A percentile compares a stretch with the other conserved stretches of the same genome.
These are phyloP conservation scores for Funneliformis geosporum DNA, from an alignment of 192 early-diverging fungal genomes.

Conservation along the genomic window DNA sequence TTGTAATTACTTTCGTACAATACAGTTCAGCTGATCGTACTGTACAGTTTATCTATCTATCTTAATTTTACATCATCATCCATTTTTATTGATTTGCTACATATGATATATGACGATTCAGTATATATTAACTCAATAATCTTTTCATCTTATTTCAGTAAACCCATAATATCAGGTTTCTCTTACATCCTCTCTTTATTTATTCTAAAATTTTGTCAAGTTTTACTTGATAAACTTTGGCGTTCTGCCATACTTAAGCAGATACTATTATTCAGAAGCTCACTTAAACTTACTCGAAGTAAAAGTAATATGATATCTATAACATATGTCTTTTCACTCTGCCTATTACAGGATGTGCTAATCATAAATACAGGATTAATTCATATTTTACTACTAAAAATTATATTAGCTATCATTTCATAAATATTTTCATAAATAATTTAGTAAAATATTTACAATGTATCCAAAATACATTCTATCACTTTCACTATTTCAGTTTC, in stretches of 20 bases:
- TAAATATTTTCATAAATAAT: neutral
- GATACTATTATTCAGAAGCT: neutral
- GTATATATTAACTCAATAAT: slow-evolving; percentile 21
- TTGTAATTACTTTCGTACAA: no score
- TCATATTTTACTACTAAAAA: neutral
- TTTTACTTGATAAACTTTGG: neutral
- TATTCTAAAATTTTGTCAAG: neutral
- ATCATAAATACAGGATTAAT: neutral
- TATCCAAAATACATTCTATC: neutral
- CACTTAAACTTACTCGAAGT: neutral
- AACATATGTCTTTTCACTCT: neutral
- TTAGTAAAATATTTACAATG: neutral
- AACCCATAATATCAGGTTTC: slow-evolving; percentile 16
- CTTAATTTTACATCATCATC: no score
- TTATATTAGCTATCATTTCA: neutral
- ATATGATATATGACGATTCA: slow-evolving; percentile 13
- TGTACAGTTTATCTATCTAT: no score
- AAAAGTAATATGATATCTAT: neutral
- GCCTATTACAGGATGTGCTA: neutral
- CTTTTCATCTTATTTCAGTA: slow-evolving; percentile 7
- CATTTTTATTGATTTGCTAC: slow-evolving; percentile 23
- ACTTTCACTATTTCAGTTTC: slow-evolving; percentile 1
- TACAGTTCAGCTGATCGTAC: no score
- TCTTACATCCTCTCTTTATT: neutral
- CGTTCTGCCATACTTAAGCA: neutral